phyloP scores from a whole-genome alignment of 257 asterid genomes.

The Solanum medicagineum region DNA sequence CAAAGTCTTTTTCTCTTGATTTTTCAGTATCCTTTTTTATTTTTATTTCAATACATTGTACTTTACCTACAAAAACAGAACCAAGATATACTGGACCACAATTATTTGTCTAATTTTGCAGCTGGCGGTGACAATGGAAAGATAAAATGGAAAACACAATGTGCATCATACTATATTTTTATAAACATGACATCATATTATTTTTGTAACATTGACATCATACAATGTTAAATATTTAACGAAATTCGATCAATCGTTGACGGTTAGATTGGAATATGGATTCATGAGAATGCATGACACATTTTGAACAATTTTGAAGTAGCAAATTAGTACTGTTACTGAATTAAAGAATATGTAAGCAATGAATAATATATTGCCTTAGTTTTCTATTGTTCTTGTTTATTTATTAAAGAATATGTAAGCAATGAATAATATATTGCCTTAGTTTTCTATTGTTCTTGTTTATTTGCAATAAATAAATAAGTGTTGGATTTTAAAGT shows the following conservation, averaged over 20 bases:
- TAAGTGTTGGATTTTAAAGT: too few relatives aligned
- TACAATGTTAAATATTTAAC: background rate
- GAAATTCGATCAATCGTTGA: rapidly evolving
- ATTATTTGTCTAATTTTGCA: background rate
- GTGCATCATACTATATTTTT: background rate
- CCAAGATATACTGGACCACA: background rate
- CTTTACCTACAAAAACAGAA: background rate
- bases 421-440: too few relatives aligned
- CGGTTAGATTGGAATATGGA: background rate
- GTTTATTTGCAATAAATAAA: too few relatives aligned
- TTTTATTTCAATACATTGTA: background rate
- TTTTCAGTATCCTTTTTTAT: background rate
- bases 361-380: too few relatives aligned
- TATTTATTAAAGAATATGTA: too few relatives aligned
- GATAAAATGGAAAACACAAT: background rate
- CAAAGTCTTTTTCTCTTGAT: background rate
- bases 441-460: too few relatives aligned
- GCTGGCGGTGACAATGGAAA: background rate
- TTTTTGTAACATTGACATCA: too few relatives aligned
- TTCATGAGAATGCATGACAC: background rate
- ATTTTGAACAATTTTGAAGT: too few relatives aligned
- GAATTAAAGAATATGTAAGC: too few relatives aligned
- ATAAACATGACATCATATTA: background rate
- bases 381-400: too few relatives aligned
- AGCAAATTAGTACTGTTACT: too few relatives aligned